Base-by-base conservation (phyloP, 1,139 yeast species). In the Pichia sp. region DNA sequence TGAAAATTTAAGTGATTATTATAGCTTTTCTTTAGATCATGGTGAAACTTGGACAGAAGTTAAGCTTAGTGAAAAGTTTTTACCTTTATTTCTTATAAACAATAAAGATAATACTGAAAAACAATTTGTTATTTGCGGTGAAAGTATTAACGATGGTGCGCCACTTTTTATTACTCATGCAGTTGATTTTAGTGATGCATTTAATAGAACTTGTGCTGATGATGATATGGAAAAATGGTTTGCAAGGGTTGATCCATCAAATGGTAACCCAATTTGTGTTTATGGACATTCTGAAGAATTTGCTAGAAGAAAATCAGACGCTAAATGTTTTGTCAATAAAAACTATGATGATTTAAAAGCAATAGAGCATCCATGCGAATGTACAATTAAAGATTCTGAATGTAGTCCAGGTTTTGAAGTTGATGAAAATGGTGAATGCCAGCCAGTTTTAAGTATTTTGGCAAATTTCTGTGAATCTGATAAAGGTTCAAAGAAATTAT, bases 101-200 rank as follows among this genome's bases (percentile, higher is more conserved):
- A 76, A 86, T 1, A 72, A 80, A n/a, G 96, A 86, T 63, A 87
- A 94, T 2, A 74, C 92, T 0, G 77, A 89, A 1, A 66, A 73
- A 30, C 74, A 73, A 47, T 81, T 86, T 55, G 52, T 83, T 20
- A 55, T 81, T n/a, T 60, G 71, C 27, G 61, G 62, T 4, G 65
- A 65, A 4, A 55, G 55, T 3, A 42, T 39, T 1, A 47, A 43
- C 2, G 16, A 24, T 1, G 33, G 37, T 0, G 44, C 22, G 3
- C 12, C 4, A 3, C 4, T 57, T 51, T 48, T 55, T 27, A 32
- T 61, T 37, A 53, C 70, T 30, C 72, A 73, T 52, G 57, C 84
- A 0, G 55, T 87, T 42, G 92, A 86, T 58, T 85, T 87, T 54
- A 58, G 74, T 1, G 69, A 72, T 7, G 82, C 86, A 0, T 81